Evolutionary conservation across 2,329 filamentous ascomycete genomes (phyloP), one percentile per base, ranked within the genome.

Genomic region (Alternaria brassicae): DNA sequence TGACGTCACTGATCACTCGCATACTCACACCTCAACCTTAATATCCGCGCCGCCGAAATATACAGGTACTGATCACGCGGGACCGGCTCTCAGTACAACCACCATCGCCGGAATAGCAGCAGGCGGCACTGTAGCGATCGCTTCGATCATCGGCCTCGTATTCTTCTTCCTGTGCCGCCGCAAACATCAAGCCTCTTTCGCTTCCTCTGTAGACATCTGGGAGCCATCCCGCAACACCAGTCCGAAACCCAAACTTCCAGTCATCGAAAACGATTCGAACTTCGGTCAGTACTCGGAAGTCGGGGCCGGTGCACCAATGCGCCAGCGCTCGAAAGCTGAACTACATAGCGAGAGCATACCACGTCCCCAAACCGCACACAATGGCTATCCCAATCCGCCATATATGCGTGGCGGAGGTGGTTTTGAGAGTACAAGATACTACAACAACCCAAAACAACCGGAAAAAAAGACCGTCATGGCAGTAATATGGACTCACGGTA

Each of bases 31-130:
- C n/a, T 17, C n/a, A 6, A 37, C 3, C n/a, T 19, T n/a, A 6
- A 8, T n/a, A 13, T n/a, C 15, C n/a, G 32, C 15, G 32, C 15
- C 15, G 32, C 15, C 32, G 15, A 15, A 6, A 6, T 15, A 13
- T 15, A 37, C 34, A 19, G n/a, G 13, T 17, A 6, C 19, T 1
- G 4, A 32, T 3, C 23, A 34, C 15, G 2, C 41, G 17, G 34
- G 1, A 1, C 32, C 41, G 17, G 8, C 39, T 9, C 21, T 64
- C 9, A 54, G 58, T 12, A 60, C 61, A 3, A 41, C 64, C 8
- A 58, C 60, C 3, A 68, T 72, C 4, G 61, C 62, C 3, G 71
- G 66, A 1, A 59, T 59, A 56, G 64, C 65, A 25, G 57, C 65
- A 3, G 69, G 65, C 41, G 55, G 67, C 39, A 50, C 56, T 4